Evolutionary conservation across 305 asterid genomes (phyloP).

Genomic region (Fraxinus baroniana): DNA sequence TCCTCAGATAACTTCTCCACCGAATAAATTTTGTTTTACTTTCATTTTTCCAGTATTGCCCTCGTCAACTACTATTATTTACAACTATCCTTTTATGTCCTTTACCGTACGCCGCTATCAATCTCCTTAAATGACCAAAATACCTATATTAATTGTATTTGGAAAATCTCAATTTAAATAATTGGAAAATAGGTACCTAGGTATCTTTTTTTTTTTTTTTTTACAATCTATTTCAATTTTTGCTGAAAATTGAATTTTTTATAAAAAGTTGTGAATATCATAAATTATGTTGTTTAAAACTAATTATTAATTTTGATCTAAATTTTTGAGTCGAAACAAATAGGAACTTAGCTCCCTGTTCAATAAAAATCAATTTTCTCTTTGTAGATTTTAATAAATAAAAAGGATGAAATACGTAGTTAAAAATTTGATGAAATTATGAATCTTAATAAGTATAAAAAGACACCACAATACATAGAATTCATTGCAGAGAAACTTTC

Average conservation of each 20-base stretch:
- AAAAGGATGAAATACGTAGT: no score
- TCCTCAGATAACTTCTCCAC: conserved; percentile 78
- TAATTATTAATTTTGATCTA: no score
- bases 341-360: not conserved
- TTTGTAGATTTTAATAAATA: not conserved
- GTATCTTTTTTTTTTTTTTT: no score
- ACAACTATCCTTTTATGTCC: conserved; percentile 42
- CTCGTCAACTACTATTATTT: conserved; percentile 27
- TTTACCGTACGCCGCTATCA: conserved; percentile 55
- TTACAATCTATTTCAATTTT: not conserved
- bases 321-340: not conserved
- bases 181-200: not conserved
- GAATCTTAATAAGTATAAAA: not conserved
- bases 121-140: conserved; percentile 10
- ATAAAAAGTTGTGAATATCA: not conserved
- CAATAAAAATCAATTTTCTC: no score
- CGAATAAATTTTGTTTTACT: conserved; percentile 40
- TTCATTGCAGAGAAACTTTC: no score
- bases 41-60: conserved; percentile 34
- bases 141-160: not conserved
- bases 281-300: no score
- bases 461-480: no score
- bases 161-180: not conserved
- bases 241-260: not conserved
- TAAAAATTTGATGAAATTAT: no score